Base-by-base conservation (phyloP, 2,329 filamentous ascomycete genomes). In the Phaeosphaeria sp. region DNA sequence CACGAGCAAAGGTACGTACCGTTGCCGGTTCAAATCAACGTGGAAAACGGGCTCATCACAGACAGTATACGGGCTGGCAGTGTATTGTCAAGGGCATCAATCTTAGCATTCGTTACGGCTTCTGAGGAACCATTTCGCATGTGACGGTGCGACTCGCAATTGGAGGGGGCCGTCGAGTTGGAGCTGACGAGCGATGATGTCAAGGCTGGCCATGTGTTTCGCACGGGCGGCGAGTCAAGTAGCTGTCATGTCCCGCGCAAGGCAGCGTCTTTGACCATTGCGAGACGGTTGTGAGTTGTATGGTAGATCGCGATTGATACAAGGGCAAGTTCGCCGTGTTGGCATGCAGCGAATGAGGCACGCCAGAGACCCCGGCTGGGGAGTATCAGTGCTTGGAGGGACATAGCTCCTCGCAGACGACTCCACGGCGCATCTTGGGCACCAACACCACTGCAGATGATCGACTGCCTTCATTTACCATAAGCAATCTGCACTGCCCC, bases 1-100 rank as follows among this genome's bases (percentile, higher is more conserved):
- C 72, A 0, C 63, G 73, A 39, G 73, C 72, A 3, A 75, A 72
- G 66, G 73, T 73, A 60, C 36, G 67, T 60, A 18, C 33, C 21
- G 25, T 3, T 30, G n/a, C 6, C 50, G 18, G 27, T n/a, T 18
- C 22, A 20, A n/a, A 4, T 18, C 39, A 18, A 23, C 20, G 20
- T 36, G 3, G 30, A 13, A 36, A 36, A 13, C 13, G 30, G 30
- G 10, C 17, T 59, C 69, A n/a, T 64, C 43, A 2, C 18, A 1
- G 3, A 1, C n/a, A 74, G 72, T 73, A 64, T 44, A 66, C 65
- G 3, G 69, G 71, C 2, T 76, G 73, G 73, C 54, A 63, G 33
- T 74, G 72, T 30, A 39, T 65, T 2, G 72, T 74, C 3, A 52
- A 67, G 1, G 55, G 52, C 9, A 54, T 72, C 5, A 59, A 54